Base-by-base conservation (phyloP, 2,329 filamentous ascomycete species). In the Fusarium vanettenii region DNA sequence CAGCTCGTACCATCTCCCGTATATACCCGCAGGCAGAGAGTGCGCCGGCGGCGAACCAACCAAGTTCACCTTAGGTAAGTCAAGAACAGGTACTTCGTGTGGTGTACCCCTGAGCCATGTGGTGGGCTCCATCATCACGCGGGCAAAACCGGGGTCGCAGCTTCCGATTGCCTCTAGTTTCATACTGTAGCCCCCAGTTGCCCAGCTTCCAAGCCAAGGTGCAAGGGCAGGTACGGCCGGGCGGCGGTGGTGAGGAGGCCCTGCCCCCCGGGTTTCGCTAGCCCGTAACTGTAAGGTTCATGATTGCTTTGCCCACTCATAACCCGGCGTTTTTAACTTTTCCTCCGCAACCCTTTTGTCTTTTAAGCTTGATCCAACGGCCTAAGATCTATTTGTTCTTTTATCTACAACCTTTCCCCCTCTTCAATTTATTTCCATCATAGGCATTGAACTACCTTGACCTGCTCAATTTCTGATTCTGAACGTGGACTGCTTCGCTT, bases 91-190 rank as follows among this genome's bases (percentile, higher is more conserved):
- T 62, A 62, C 50, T 56, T 74, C 29, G 10, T 18, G 63, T 63
- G n/a, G 20, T 41, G 67, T 60, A 64, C 62, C 50, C 50, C n/a
- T 27, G 35, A n/a, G 29, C 60, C 35, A 66, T 33, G 48, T 67
- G 64, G n/a, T 35, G 27, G 25, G 27, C 45, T 41, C 33, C 48
- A 22, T 72, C 56, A 52, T 76, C 67, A 74, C 65, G 70, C 76
- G 76, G 76, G 76, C 73, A 60, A 78, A 79, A 69, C 70, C 76
- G 76, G 76, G 76, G 75, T 75, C 41, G 56, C 50, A 43, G 69
- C 62, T 74, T 71, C 65, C 70, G 48, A 59, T 64, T 41, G 33
- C 37, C 48, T 70, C 71, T 74, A 73, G 69, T 66, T 69, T 76
- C 66, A 71, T 70, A n/a, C n/a, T n/a, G n/a, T n/a, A 66, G 37